Evolutionary conservation across 176 grass and related monocot species (phyloP), one percentile per base, ranked within the genome.

Genomic region (Secale cereale): DNA sequence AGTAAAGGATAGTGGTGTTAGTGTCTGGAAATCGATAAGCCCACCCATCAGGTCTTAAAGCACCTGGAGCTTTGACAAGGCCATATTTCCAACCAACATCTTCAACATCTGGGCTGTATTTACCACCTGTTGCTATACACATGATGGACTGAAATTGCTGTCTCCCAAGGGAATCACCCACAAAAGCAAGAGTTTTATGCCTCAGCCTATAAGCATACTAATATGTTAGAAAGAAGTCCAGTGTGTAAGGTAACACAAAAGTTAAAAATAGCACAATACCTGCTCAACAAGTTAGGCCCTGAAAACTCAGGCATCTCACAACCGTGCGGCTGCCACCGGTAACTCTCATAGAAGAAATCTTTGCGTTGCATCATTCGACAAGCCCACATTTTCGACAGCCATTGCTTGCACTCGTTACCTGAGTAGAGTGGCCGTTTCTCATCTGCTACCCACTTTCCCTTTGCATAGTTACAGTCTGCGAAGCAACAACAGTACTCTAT

Each of bases 121-220:
- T 83, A 64, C 97, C 97, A 85, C 93, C 90, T 25, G 90, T 88
- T 63, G 88, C 87, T 87, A 99, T 96, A 88, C 93, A 99, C 86
- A 99, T 94, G 27, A 99, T 86, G 65, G 97, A 99, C 59, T 99
- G 97, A 87, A 99, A 99, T 78, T 99, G 97, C 78, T 99, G 93
- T 75, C 93, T 95, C 16, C 97, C 97, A 27, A 99, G 92, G 59
- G 97, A 99, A 90, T 99, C 97, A 37, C 97, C 97, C 28, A 99
- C 88, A 80, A 94, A 92, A 82, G 97, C 97, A 90, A 99, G 89
- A 35, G 97, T 96, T 78, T 86, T 95, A 65, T 99, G 76, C 31
- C 67, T 83, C 97, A 99, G 88, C 86, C 93, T 95, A 84, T 72
- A 86, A 89, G 61, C 35, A 59, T 74, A 40, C 31, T 7, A 82